Percentiles rank a stretch among this genome's conserved stretches.
Conservation (phyloP, 2,329 filamentous ascomycete genomes). For the Fusarium mangiferae region DNA sequence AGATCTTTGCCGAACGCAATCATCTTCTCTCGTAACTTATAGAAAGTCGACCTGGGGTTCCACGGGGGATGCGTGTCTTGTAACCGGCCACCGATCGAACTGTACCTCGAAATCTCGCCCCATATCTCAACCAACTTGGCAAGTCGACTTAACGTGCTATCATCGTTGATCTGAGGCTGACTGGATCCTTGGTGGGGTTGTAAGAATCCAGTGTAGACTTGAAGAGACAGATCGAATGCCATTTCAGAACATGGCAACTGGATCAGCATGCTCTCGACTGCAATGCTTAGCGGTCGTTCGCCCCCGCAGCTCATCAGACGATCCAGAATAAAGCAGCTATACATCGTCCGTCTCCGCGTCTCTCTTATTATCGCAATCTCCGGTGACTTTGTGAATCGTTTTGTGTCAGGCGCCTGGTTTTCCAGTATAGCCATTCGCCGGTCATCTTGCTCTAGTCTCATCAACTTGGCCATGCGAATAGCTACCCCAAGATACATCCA, state of each 20-base stretch:
- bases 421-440: neutral
- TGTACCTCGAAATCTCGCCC: constrained; percentile 68
- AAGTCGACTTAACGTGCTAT: constrained; percentile 64
- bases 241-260: constrained; percentile 16
- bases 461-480: constrained; percentile 6
- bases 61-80: constrained; percentile 67
- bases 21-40: constrained; percentile 61
- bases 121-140: constrained; percentile 68
- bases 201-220: constrained; percentile 65
- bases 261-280: constrained; percentile 51
- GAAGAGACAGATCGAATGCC: constrained; percentile 70
- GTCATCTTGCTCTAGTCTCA: constrained; percentile 12
- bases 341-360: constrained; percentile 75
- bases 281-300: constrained; percentile 68
- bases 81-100: constrained; percentile 61
- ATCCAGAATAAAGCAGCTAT: constrained; percentile 79
- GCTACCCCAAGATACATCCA: constrained; percentile 12
- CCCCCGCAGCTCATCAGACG: constrained; percentile 74
- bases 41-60: constrained; percentile 66
- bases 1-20: constrained; percentile 53
- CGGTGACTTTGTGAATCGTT: neutral
- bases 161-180: constrained; percentile 48
- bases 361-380: constrained; percentile 9
- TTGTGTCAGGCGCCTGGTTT: neutral
- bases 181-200: constrained; percentile 14